Base-by-base conservation (phyloP, 139 green algal species). In the Ostreobium quekettii region DNA sequence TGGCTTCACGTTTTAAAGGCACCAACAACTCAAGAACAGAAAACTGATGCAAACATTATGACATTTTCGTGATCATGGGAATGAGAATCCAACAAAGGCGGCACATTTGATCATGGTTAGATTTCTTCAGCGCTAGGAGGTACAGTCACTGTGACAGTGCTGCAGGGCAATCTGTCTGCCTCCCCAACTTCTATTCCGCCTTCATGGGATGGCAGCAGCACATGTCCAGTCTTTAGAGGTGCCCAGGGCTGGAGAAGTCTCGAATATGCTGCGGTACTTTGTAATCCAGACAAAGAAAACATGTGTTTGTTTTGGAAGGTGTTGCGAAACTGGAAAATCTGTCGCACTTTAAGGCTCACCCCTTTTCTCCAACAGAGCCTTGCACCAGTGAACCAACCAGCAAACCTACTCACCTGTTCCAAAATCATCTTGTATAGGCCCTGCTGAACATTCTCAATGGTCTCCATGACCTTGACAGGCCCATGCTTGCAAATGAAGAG, bases 381-480 rank as follows among this genome's bases (percentile, higher is more conserved):
- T 2, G 28, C 3, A 6, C 47, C 24, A 15, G 3, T 35, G 48
- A 30, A 32, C 4, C 4, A 57, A 71, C 36, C 61, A 26, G 29
- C 71, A 64, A 26, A 88, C 72, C 29, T 66, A 39, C 74, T 71
- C 58, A 96, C 81, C 71, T 87, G 72, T 72, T 90, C 71, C 71
- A 96, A 42, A 24, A 97, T 67, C 76, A 90, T 89, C 35, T 76
- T 36, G 47, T 94, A 85, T 29, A 96, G 74, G 28, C 88, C 89
- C 3, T 72, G 71, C 83, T 98, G 93, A 67, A 98, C 82, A 19
- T 62, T 75, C 31, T 97, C 82, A 47, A 97, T 75, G 33, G 39
- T 76, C 36, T 73, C 75, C 8, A 56, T n/a, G 22, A 90, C 57
- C 1, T 64, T n/a, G 2, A 57, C 56, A 0, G 74, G 59, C 11